phyloP scores from a whole-genome alignment of 2,329 filamentous ascomycete species.

The Metarhizium rileyi region DNA sequence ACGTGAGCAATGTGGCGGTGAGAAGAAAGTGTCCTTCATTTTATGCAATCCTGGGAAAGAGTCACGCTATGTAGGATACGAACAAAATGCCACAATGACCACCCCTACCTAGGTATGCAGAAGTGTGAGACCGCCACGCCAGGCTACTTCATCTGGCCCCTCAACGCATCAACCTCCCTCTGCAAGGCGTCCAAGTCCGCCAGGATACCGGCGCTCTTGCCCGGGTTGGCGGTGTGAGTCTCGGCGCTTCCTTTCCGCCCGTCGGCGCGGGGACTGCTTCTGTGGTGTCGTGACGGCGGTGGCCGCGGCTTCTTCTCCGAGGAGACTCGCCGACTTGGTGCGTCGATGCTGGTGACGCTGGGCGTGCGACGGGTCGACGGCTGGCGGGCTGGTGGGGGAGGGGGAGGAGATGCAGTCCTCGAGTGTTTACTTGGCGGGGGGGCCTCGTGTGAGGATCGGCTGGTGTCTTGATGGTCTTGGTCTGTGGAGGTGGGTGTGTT shows the following conservation, averaged over 20 bases:
- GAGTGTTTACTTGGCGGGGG: conserved; percentile 11
- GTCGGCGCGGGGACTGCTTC: conserved; percentile 34
- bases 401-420: conserved; percentile 32
- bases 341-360: conserved; percentile 33
- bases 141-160: conserved; percentile 20
- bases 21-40: too few relatives aligned
- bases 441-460: conserved; percentile 3
- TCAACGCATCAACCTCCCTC: conserved; percentile 62
- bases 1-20: too few relatives aligned
- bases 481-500: conserved; percentile 10
- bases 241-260: conserved; percentile 20
- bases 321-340: conserved; percentile 18
- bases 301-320: conserved; percentile 26
- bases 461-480: conserved; percentile 10
- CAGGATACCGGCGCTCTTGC: conserved; percentile 49
- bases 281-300: conserved; percentile 38
- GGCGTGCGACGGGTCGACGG: conserved; percentile 33
- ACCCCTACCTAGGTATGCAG: background rate
- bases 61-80: background rate
- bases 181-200: conserved; percentile 64
- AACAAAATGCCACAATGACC: too few relatives aligned
- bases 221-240: conserved; percentile 13
- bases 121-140: background rate
- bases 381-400: conserved; percentile 36
- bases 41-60: too few relatives aligned